These are phyloP conservation scores for Puccinellia tenuiflora DNA, from an alignment of 176 grass and related monocot genomes.

Conservation along the genomic window DNA sequence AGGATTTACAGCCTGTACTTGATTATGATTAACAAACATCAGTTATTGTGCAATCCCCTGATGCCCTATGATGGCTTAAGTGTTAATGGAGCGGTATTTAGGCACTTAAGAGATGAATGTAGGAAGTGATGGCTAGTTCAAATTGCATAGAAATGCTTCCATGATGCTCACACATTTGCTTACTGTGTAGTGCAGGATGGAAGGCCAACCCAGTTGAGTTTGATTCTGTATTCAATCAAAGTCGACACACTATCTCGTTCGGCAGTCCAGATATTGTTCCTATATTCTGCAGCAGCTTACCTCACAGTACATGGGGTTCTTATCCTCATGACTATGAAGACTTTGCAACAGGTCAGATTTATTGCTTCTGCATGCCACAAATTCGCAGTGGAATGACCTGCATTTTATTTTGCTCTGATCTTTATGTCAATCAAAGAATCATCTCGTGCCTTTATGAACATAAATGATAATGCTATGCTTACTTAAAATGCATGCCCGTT, in stretches of 20 bases:
- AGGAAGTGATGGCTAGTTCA: not conserved
- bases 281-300: constrained; percentile 78
- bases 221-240: constrained; percentile 95
- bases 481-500: not conserved
- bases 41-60: constrained; percentile 1
- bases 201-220: constrained; percentile 97
- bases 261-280: constrained; percentile 95
- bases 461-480: not conserved
- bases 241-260: constrained; percentile 66
- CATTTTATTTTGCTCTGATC: not conserved
- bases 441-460: not conserved
- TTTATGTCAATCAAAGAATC: not conserved
- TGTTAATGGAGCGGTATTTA: not conserved
- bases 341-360: constrained; percentile 72
- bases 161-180: not conserved
- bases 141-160: not conserved
- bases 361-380: not conserved
- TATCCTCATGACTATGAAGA: constrained; percentile 90
- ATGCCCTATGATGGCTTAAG: constrained; percentile 6
- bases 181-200: constrained; percentile 56
- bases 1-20: not conserved
- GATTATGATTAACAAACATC: not conserved
- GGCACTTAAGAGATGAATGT: not conserved
- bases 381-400: not conserved
- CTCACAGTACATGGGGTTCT: constrained; percentile 74